Evolutionary conservation across 345 rosid genomes (phyloP).

Genomic region (Populus simonii): DNA sequence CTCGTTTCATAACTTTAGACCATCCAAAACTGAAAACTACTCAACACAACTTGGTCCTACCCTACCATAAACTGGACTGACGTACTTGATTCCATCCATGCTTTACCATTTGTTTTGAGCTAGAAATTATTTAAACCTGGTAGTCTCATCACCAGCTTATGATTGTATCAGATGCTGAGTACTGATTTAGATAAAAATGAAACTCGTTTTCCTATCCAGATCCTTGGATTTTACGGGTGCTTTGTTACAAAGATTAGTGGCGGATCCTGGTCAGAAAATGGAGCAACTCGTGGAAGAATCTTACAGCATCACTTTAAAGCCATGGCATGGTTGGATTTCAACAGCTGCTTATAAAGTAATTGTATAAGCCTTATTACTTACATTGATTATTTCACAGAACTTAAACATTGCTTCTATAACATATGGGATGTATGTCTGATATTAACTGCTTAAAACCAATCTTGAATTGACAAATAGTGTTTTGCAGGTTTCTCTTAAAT

Average conservation of each 20-base stretch:
- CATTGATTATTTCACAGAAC: not conserved
- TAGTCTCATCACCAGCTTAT: not conserved
- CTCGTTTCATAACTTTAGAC: not conserved
- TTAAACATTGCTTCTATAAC: not conserved
- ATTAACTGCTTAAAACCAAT: not conserved
- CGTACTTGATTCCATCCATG: not conserved
- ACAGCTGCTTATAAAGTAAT: constrained; percentile 85
- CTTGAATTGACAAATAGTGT: not conserved
- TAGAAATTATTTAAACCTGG: not conserved
- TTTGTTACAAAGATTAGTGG: constrained; percentile 49
- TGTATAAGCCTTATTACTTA: not conserved
- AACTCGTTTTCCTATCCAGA: constrained; percentile 30
- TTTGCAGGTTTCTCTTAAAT: constrained; percentile 67
- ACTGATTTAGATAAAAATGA: not conserved
- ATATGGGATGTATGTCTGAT: not conserved
- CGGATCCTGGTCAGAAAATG: constrained; percentile 57
- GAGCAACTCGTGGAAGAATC: constrained; percentile 78
- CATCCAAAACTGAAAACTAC: not conserved
- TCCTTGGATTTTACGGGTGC: constrained; percentile 66
- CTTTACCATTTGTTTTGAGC: not conserved
- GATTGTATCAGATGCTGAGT: not conserved
- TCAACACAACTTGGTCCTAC: not conserved
- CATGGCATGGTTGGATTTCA: constrained; percentile 94
- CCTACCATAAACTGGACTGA: not conserved
- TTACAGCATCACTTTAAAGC: constrained; percentile 63